phyloP scores from a whole-genome alignment of 2,329 filamentous ascomycete genomes.

The Bipolaris sorokiniana region DNA sequence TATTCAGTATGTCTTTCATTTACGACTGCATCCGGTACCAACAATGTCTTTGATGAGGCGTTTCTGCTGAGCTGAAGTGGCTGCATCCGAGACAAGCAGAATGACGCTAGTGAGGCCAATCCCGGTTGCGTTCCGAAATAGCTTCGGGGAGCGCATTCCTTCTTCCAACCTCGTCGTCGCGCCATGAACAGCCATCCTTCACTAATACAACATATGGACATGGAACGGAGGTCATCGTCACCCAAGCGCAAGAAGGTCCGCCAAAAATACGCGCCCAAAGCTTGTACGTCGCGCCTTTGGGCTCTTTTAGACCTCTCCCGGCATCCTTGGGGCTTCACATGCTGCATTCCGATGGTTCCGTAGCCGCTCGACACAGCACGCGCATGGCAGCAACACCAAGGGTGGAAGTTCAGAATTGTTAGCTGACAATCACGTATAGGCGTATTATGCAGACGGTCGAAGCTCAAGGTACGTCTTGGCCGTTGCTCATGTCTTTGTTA shows the following conservation, averaged over 20 bases:
- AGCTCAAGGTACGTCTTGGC: constrained; percentile 39
- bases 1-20: neutral
- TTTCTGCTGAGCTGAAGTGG: neutral
- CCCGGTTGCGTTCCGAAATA: constrained; percentile 28
- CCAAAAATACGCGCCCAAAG: constrained; percentile 46
- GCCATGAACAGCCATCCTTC: constrained; percentile 35
- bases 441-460: constrained; percentile 44
- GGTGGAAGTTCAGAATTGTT: neutral
- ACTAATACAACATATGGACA: constrained; percentile 24
- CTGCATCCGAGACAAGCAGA: neutral
- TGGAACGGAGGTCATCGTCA: constrained; percentile 32
- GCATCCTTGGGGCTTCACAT: constrained; percentile 6
- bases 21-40: too few relatives aligned
- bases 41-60: neutral
- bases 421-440: constrained; percentile 31
- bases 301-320: neutral
- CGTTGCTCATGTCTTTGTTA: neutral
- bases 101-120: constrained; percentile 12
- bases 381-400: constrained; percentile 1
- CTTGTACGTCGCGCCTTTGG: constrained; percentile 36
- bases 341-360: constrained; percentile 39
- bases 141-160: constrained; percentile 15
- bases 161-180: constrained; percentile 23
- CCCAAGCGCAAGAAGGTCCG: constrained; percentile 47
- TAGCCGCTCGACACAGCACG: constrained; percentile 8